Evolutionary conservation across 495 filamentous ascomycete species (phyloP), one percentile per base, ranked within the genome.

Genomic region (Podospora conica): DNA sequence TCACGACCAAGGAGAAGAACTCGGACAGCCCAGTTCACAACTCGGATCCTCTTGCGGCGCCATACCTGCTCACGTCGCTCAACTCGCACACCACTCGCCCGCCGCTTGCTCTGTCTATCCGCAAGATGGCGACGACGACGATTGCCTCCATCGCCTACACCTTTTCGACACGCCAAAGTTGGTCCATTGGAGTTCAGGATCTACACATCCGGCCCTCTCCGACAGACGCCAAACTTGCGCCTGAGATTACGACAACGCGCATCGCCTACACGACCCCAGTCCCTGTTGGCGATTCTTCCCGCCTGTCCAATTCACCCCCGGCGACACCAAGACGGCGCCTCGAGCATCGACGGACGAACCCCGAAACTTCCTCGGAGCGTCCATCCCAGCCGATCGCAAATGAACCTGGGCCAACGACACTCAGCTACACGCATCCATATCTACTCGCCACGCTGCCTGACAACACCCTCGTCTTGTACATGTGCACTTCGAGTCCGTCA

Each of bases 371-470:
- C 33, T 25, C 54, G 1, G 25, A 21, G 3, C 20, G 9, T 27
- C 24, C 28, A 27, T 9, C 40, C 2, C 28, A 53, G 64, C 31
- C 57, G 59, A 21, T 68, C 55, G 22, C 18, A 29, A 54, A 23
- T n/a, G 65, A 75, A 25, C 67, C 73, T 59, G 77, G 84, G 24
- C 91, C 92, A 54, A 92, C 88, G 12, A 90, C 86, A 0, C 79
- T 98, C 53, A 90, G 90, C 56, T 96, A 97, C 76, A 88, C 87
- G 11, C 93, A 97, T 69, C 96, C 95, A 6, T 98, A 97, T 70
- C 86, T 98, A 9, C 82, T 98, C 9, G 88, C 90, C 7, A 92
- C 92, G 0, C 88, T 96, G 67, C 86, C 89, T 3, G 95, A 98
- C 73, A 98, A 98, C 71, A 98, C 95, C 0, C 81, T 98, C 60